A percentile compares a stretch with the other conserved stretches of the same genome.
Evolutionary conservation across 768 basidiomycete genomes (phyloP).

Genomic region (Baorangia bicolor): DNA sequence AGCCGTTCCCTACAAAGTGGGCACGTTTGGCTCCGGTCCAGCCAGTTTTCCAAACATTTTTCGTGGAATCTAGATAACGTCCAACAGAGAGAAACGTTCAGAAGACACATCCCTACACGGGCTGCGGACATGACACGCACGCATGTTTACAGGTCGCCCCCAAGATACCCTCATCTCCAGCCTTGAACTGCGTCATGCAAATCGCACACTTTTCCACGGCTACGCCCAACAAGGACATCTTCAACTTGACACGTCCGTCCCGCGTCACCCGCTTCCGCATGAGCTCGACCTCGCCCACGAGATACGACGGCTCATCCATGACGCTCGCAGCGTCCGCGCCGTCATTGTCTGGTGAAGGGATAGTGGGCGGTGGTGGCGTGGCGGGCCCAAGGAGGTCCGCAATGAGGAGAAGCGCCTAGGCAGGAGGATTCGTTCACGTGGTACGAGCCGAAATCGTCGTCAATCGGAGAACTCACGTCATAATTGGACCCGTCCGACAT

Average conservation of each 20-base stretch:
- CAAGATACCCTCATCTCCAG: slow-evolving; percentile 53
- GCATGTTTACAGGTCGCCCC: slow-evolving; percentile 61
- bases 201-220: slow-evolving; percentile 71
- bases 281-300: slow-evolving; percentile 51
- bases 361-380: slow-evolving; percentile 12
- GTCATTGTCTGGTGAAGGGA: slow-evolving; percentile 6
- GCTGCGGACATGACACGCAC: too few relatives aligned
- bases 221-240: slow-evolving; percentile 60
- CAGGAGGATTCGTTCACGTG: slow-evolving; percentile 20
- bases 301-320: slow-evolving; percentile 18
- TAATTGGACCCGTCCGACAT: slow-evolving; percentile 53
- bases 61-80: slow-evolving; percentile 50
- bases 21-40: slow-evolving; percentile 58
- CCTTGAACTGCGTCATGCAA: slow-evolving; percentile 69
- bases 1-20: slow-evolving; percentile 60
- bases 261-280: slow-evolving; percentile 55
- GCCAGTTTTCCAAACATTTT: slow-evolving; percentile 61
- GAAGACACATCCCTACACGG: too few relatives aligned
- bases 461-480: slow-evolving; percentile 52
- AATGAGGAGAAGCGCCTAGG: slow-evolving; percentile 58
- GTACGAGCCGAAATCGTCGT: slow-evolving; percentile 21
- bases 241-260: slow-evolving; percentile 71
- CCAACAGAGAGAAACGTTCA: background rate
- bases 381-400: slow-evolving; percentile 63
- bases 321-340: background rate